Evolutionary conservation across 1,139 yeast genomes (phyloP), one percentile per base, ranked within the genome.

Genomic region (Zhuliangozyma parablackwelliae): DNA sequence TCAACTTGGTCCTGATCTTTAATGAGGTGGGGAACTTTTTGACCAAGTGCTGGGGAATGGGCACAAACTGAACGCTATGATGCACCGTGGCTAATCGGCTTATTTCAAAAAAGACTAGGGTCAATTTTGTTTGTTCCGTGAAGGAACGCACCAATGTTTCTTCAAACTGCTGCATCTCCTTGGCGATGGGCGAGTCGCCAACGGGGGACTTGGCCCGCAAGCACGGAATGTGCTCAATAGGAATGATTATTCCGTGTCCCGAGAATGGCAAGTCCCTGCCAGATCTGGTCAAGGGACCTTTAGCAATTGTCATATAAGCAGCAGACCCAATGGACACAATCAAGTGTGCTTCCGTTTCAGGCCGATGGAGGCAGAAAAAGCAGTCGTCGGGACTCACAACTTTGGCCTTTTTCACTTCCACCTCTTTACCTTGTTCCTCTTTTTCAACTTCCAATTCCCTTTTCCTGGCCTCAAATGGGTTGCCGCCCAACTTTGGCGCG

Each of bases 221-320:
- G 6, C 75, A 73, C 0, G 95, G 74, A 7, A 70, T 63, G 56
- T 90, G 97, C 9, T 81, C 78, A 20, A 90, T 75, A 0, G 97
- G 95, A n/a, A 88, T 79, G 7, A 89, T 71, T 32, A 90, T 66
- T 10, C 87, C 85, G 63, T 90, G 97, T 0, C 95, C 96, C 0
- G 95, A 77, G 51, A 86, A 80, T 8, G 69, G 66, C 52, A 74
- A 54, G 20, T 49, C 47, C 38, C 58, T 54, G 41, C 55, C 56
- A 2, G 82, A 72, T 30, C 72, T 60, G 1, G 88, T 75, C 24
- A 90, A 59, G 0, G 97, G 97, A 0, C 97, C 97, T 51, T 86
- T 88, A 0, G 96, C 95, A 11, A 82, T 69, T 0, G 97, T 84
- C 42, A 89, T 40, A 53, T 88, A 90, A 1, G 80, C 62, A 30